These are phyloP conservation scores for Pythium guiyangense DNA, from an alignment of 352 stramenopile genomes.

Conservation along the genomic window DNA sequence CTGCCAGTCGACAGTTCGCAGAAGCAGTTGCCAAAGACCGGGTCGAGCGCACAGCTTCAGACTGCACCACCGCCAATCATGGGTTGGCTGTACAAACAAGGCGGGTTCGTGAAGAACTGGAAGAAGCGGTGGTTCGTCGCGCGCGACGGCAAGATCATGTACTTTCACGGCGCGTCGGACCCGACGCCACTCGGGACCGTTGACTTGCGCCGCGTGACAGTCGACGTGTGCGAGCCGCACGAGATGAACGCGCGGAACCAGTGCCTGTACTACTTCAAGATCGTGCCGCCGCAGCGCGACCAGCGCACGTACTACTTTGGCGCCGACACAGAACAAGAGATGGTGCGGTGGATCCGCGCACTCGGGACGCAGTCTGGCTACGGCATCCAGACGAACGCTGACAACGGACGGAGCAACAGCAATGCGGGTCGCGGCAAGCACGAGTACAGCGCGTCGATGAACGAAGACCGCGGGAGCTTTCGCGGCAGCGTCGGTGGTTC, in stretches of 20 bases:
- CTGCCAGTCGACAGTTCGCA: slow-evolving; percentile 4
- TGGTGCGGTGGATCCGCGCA: slow-evolving; percentile 63
- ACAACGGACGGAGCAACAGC: background rate
- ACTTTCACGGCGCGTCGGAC: slow-evolving; percentile 59
- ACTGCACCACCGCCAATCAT: slow-evolving; percentile 40
- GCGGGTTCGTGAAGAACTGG: slow-evolving; percentile 82
- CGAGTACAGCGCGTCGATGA: slow-evolving; percentile 5
- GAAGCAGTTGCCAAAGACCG: slow-evolving; percentile 12
- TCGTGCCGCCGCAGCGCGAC: slow-evolving; percentile 46
- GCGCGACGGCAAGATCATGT: slow-evolving; percentile 75
- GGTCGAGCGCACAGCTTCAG: slow-evolving; percentile 15
- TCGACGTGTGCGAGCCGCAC: slow-evolving; percentile 48
- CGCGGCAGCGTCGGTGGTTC: background rate
- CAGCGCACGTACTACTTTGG: slow-evolving; percentile 75
- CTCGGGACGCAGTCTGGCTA: slow-evolving; percentile 46
- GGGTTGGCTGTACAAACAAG: slow-evolving; percentile 73
- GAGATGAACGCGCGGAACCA: slow-evolving; percentile 65
- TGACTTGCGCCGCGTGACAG: slow-evolving; percentile 46
- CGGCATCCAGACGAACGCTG: background rate
- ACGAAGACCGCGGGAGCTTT: background rate
- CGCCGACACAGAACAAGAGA: slow-evolving; percentile 59
- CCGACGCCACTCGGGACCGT: slow-evolving; percentile 66
- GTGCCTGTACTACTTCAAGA: slow-evolving; percentile 63
- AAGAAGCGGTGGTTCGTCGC: slow-evolving; percentile 84
- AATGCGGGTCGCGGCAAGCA: background rate